A percentile compares a stretch with the other conserved stretches of the same genome.
Conservation (phyloP, 2,329 filamentous ascomycete genomes). For the Paracorniculantispora psalliotae region DNA sequence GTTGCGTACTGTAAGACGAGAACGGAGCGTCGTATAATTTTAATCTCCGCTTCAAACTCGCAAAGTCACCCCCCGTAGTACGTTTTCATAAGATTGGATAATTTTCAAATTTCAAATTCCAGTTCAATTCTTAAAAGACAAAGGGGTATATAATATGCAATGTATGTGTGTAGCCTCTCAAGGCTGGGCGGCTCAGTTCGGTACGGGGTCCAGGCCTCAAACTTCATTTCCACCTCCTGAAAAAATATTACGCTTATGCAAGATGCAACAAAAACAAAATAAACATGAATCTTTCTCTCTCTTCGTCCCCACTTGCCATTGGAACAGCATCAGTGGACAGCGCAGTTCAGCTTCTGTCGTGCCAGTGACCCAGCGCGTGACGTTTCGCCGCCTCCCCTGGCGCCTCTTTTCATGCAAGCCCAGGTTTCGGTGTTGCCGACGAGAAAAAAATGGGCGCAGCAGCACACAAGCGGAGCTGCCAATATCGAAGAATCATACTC, state of each 20-base stretch:
- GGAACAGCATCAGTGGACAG: not conserved
- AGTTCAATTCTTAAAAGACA: not conserved
- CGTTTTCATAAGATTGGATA: too few species aligned
- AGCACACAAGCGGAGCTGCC: not conserved
- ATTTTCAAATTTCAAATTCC: not conserved
- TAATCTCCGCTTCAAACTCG: too few species aligned
- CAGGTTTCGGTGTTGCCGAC: not conserved
- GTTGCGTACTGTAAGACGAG: too few species aligned
- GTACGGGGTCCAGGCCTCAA: not conserved
- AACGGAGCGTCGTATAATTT: too few species aligned
- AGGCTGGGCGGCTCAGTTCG: not conserved
- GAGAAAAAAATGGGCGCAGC: too few species aligned
- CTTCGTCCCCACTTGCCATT: not conserved
- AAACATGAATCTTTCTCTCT: not conserved
- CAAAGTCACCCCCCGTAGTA: too few species aligned
- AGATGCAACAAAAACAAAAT: slow-evolving; percentile 1
- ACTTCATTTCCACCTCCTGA: not conserved
- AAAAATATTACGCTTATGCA: not conserved
- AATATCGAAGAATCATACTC: not conserved
- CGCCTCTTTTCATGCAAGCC: slow-evolving; percentile 5
- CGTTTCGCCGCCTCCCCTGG: not conserved
- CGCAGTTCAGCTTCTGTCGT: not conserved
- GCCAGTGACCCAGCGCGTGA: slow-evolving; percentile 1
- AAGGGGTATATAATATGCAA: slow-evolving; percentile 6
- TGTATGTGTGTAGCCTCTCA: not conserved